Conservation (phyloP, 192 early-diverging fungal genomes). For the Backusella tuberculispora region DNA sequence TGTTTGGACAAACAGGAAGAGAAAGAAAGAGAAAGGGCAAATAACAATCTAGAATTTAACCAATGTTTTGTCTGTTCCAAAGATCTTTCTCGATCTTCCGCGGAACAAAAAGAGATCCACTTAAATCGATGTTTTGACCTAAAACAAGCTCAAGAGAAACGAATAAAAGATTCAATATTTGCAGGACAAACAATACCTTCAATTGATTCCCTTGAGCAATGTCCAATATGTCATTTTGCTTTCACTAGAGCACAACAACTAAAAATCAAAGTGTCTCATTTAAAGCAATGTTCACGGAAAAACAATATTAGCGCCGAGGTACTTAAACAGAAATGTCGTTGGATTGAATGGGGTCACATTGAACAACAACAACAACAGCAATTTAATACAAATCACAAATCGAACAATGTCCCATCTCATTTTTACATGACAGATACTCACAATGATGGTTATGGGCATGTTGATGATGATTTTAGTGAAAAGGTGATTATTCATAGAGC, state of each 20-base stretch:
- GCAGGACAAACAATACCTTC: neutral
- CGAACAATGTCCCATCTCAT: neutral
- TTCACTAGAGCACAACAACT: neutral
- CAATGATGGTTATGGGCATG: neutral
- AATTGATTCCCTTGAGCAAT: neutral
- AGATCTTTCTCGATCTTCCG: neutral
- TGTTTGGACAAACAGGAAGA: neutral
- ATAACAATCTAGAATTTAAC: neutral
- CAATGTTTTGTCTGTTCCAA: constrained; percentile 10
- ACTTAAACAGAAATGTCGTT: constrained; percentile 2
- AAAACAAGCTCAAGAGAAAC: neutral
- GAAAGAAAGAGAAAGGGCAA: neutral
- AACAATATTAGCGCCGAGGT: neutral
- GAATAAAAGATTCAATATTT: neutral
- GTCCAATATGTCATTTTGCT: neutral
- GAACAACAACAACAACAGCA: neutral
- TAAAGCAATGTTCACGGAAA: neutral
- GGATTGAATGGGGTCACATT: constrained; percentile 15
- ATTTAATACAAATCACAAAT: neutral
- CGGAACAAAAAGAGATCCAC: neutral
- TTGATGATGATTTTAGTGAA: neutral
- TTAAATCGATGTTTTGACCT: constrained; percentile 6
- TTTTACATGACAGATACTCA: neutral
- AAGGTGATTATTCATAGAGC: neutral
- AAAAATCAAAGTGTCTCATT: neutral